Percentiles rank a stretch among this genome's conserved stretches.
Evolutionary conservation across 768 basidiomycete genomes (phyloP).

Genomic region (Gloeophyllum trabeum): DNA sequence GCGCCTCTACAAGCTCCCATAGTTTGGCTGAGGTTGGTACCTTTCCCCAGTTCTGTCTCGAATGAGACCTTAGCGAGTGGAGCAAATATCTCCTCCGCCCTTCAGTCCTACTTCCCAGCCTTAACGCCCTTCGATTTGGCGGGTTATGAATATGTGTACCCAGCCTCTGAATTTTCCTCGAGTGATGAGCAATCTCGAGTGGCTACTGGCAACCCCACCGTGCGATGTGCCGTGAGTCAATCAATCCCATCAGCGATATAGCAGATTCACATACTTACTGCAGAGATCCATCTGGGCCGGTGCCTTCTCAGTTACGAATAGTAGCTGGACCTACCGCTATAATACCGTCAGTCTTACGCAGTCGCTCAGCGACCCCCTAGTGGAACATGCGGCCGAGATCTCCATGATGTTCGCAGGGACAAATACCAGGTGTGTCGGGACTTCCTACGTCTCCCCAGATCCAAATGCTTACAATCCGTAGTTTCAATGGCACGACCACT

Average conservation of each 20-base stretch:
- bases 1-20: background rate
- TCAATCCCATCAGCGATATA: background rate
- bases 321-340: constrained; percentile 45
- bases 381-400: constrained; percentile 47
- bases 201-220: constrained; percentile 34
- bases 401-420: constrained; percentile 60
- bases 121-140: constrained; percentile 26
- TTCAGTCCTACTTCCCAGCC: constrained; percentile 32
- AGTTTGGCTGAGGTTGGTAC: constrained; percentile 1
- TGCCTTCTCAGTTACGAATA: constrained; percentile 21
- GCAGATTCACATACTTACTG: background rate
- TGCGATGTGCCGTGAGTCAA: constrained; percentile 41
- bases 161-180: constrained; percentile 29
- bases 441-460: too few relatives aligned
- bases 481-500: constrained; percentile 38
- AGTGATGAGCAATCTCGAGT: constrained; percentile 29
- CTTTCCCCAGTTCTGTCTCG: constrained; percentile 32
- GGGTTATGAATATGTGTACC: constrained; percentile 30
- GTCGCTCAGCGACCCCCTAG: constrained; percentile 16
- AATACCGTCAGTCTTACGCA: constrained; percentile 40
- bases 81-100: constrained; percentile 21
- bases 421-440: constrained; percentile 38
- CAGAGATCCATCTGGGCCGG: constrained; percentile 35
- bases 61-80: constrained; percentile 46
- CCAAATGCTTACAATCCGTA: too few relatives aligned